These are phyloP conservation scores for Tubosaeta sp. DNA, from an alignment of 768 basidiomycete species.

Conservation along the genomic window DNA sequence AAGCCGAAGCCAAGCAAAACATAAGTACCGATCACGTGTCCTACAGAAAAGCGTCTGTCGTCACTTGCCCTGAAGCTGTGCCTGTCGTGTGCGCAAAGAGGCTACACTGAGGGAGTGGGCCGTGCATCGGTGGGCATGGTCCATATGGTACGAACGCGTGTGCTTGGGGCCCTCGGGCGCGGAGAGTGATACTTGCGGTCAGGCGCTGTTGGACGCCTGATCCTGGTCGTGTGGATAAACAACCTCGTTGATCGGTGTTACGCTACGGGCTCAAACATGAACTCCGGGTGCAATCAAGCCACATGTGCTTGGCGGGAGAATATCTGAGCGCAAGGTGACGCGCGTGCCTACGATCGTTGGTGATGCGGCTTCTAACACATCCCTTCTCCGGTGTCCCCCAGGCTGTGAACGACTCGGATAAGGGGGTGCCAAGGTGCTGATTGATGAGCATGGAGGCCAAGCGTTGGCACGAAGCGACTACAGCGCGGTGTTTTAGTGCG, in stretches of 20 bases:
- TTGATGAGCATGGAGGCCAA: slow-evolving; percentile 16
- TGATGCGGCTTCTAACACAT: slow-evolving; percentile 10
- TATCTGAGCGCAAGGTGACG: neutral
- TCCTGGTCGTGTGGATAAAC: neutral
- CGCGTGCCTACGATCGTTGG: neutral
- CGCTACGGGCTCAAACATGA: neutral
- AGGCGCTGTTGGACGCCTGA: slow-evolving; percentile 1
- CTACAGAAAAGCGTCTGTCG: neutral
- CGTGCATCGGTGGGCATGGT: neutral
- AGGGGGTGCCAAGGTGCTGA: slow-evolving; percentile 3
- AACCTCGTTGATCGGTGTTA: slow-evolving; percentile 1
- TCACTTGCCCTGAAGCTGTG: slow-evolving; percentile 6
- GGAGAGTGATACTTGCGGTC: neutral
- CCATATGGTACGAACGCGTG: slow-evolving; percentile 13
- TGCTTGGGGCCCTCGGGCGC: neutral
- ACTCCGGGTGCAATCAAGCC: neutral
- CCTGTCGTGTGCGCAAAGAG: neutral
- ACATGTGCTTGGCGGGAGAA: neutral
- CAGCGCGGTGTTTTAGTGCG: neutral
- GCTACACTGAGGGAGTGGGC: neutral
- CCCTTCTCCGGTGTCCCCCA: slow-evolving; percentile 3
- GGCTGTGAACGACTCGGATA: neutral
- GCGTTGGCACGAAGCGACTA: neutral
- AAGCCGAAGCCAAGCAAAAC: neutral
- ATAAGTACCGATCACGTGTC: slow-evolving; percentile 7